phyloP scores from a whole-genome alignment of 495 filamentous ascomycete species.

The Lindgomyces ingoldianus region DNA sequence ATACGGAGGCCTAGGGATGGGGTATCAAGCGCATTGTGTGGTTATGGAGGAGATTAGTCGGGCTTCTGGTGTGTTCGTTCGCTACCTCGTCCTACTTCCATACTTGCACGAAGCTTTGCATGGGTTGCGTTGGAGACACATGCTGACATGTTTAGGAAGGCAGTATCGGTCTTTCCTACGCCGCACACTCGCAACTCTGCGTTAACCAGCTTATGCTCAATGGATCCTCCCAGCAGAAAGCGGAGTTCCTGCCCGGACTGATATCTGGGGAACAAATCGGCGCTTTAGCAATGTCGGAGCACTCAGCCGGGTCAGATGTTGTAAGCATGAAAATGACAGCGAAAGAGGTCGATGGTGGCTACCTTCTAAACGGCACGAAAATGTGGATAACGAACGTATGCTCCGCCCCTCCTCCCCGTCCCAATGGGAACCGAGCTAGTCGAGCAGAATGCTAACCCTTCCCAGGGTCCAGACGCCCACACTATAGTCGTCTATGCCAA shows the following conservation, averaged over 20 bases:
- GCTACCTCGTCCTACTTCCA: too few species aligned
- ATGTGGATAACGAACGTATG: conserved; percentile 98
- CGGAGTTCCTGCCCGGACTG: conserved; percentile 74
- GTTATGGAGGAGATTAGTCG: conserved; percentile 89
- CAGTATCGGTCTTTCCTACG: conserved; percentile 89
- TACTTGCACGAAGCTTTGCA: conserved; percentile 42
- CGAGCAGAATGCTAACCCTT: background rate
- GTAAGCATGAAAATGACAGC: conserved; percentile 92
- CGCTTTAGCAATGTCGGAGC: conserved; percentile 93
- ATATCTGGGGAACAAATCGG: conserved; percentile 82
- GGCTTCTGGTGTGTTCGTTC: conserved; percentile 59
- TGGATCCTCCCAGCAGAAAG: conserved; percentile 76
- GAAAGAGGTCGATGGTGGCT: conserved; percentile 79
- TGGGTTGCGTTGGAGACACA: background rate
- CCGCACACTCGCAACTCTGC: conserved; percentile 94
- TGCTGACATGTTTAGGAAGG: conserved; percentile 49
- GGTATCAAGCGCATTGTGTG: conserved; percentile 95
- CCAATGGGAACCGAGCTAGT: too few species aligned
- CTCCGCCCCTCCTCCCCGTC: background rate
- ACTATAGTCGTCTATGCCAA: conserved; percentile 93
- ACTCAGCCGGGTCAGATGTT: conserved; percentile 87
- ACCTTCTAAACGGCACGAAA: conserved; percentile 84
- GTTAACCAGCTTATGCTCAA: conserved; percentile 96
- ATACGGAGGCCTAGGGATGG: conserved; percentile 86
- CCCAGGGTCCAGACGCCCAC: conserved; percentile 84